A percentile compares a stretch with the other conserved stretches of the same genome.
Conservation (phyloP, 1,139 yeast species). For the Debaryomyces fabryi region DNA sequence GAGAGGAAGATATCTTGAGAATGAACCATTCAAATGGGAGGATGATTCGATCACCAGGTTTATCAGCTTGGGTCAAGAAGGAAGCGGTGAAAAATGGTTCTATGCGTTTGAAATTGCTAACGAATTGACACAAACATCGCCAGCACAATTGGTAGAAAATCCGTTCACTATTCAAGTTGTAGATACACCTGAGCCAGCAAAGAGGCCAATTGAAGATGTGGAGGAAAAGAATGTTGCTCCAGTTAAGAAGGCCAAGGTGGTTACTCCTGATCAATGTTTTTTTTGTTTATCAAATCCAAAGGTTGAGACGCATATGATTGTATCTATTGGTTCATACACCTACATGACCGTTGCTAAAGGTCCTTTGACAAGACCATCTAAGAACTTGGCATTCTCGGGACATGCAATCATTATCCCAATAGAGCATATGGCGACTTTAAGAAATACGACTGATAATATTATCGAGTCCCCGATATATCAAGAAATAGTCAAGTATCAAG, state of each 20-base stretch:
- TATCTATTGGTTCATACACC: slow-evolving; percentile 66
- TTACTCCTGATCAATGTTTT: slow-evolving; percentile 67
- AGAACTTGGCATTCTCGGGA: slow-evolving; percentile 61
- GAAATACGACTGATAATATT: slow-evolving; percentile 18
- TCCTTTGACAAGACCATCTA: slow-evolving; percentile 62
- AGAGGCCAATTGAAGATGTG: slow-evolving; percentile 17
- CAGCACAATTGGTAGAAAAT: slow-evolving; percentile 28
- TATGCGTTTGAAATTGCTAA: slow-evolving; percentile 62
- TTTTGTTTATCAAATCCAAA: slow-evolving; percentile 84
- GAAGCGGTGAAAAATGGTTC: slow-evolving; percentile 65
- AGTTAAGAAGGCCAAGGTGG: slow-evolving; percentile 33
- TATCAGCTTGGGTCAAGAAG: slow-evolving; percentile 63
- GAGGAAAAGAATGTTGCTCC: slow-evolving; percentile 13
- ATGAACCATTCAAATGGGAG: slow-evolving; percentile 60
- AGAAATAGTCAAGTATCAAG: slow-evolving; percentile 43
- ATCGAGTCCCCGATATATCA: slow-evolving; percentile 21
- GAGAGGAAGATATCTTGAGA: slow-evolving; percentile 54
- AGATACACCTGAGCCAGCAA: slow-evolving; percentile 6
- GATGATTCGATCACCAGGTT: slow-evolving; percentile 53
- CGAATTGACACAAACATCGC: slow-evolving; percentile 15
- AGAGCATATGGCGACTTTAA: slow-evolving; percentile 62
- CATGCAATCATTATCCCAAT: slow-evolving; percentile 87
- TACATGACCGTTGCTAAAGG: slow-evolving; percentile 88
- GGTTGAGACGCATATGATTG: slow-evolving; percentile 77
- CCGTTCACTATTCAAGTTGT: slow-evolving; percentile 33